Evolutionary conservation across 495 filamentous ascomycete genomes (phyloP).

Genomic region (Daldinia bambusicola): DNA sequence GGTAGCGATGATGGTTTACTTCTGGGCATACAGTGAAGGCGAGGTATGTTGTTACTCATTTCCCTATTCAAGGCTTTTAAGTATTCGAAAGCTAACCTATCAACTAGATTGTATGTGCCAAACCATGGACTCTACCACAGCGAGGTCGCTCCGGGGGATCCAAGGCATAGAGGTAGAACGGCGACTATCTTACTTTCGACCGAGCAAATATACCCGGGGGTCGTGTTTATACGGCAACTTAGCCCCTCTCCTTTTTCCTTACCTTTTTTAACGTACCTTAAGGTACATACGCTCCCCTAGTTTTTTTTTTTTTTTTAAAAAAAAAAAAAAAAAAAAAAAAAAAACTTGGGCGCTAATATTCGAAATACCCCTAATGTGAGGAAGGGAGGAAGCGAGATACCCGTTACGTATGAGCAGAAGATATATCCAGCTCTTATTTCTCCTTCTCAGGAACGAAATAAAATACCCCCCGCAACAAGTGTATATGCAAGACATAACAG

Average conservation of each 20-base stretch:
- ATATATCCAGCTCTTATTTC: conserved; percentile 25
- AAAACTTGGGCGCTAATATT: background rate
- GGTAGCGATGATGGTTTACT: conserved; percentile 87
- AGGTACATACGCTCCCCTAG: conserved; percentile 3
- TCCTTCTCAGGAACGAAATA: conserved; percentile 42
- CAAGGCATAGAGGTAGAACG: conserved; percentile 43
- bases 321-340: too few species aligned
- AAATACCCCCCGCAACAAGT: conserved; percentile 5
- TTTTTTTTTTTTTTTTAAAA: too few species aligned
- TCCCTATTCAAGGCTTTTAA: background rate
- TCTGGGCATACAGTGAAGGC: conserved; percentile 97
- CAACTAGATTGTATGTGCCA: conserved; percentile 58
- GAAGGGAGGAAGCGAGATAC: conserved; percentile 4
- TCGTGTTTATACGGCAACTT: conserved; percentile 22
- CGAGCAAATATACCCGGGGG: conserved; percentile 30
- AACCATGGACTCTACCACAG: conserved; percentile 64
- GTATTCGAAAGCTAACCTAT: conserved; percentile 20
- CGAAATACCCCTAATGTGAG: conserved; percentile 13
- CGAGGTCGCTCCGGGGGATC: conserved; percentile 53
- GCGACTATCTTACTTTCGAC: conserved; percentile 18
- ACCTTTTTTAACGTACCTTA: background rate
- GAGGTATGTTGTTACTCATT: conserved; percentile 71
- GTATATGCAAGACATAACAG: conserved; percentile 13
- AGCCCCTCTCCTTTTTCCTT: background rate
- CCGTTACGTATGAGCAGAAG: conserved; percentile 18